These are phyloP conservation scores for Reticulascus tulasneorum DNA, from an alignment of 2,329 filamentous ascomycete genomes.

Conservation along the genomic window DNA sequence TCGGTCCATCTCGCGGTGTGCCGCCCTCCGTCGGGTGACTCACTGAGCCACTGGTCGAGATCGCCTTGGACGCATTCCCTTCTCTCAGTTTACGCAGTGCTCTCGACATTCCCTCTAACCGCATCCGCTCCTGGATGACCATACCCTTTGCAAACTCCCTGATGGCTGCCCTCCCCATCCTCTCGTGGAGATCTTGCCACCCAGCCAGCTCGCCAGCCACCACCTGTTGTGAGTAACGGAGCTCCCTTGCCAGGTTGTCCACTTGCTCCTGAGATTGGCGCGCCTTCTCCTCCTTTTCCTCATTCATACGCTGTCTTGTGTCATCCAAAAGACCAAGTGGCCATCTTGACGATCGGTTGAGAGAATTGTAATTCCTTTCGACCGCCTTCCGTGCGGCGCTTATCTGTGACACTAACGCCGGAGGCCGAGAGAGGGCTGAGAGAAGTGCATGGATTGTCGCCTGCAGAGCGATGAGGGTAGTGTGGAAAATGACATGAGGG, in stretches of 20 bases:
- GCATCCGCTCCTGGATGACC: slow-evolving; percentile 74
- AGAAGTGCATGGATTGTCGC: slow-evolving; percentile 81
- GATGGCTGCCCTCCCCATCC: slow-evolving; percentile 70
- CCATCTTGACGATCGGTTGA: slow-evolving; percentile 74
- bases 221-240: slow-evolving; percentile 89
- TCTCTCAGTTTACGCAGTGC: slow-evolving; percentile 63
- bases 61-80: slow-evolving; percentile 13
- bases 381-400: slow-evolving; percentile 67
- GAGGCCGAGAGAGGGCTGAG: slow-evolving; percentile 72
- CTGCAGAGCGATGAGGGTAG: slow-evolving; percentile 73
- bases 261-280: slow-evolving; percentile 66
- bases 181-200: slow-evolving; percentile 87
- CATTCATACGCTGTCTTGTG: slow-evolving; percentile 73
- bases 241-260: slow-evolving; percentile 70
- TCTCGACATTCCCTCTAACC: slow-evolving; percentile 74
- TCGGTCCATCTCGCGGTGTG: slow-evolving; percentile 1
- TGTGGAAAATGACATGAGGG: slow-evolving; percentile 70
- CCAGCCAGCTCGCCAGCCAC: slow-evolving; percentile 88
- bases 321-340: slow-evolving; percentile 82
- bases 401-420: slow-evolving; percentile 73
- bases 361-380: slow-evolving; percentile 71
- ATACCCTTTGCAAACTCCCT: slow-evolving; percentile 72
- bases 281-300: slow-evolving; percentile 80
- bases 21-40: slow-evolving; percentile 10
- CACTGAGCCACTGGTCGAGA: slow-evolving; percentile 10